phyloP scores from a whole-genome alignment of 495 filamentous ascomycete genomes.

The Penicillium chermesinum region DNA sequence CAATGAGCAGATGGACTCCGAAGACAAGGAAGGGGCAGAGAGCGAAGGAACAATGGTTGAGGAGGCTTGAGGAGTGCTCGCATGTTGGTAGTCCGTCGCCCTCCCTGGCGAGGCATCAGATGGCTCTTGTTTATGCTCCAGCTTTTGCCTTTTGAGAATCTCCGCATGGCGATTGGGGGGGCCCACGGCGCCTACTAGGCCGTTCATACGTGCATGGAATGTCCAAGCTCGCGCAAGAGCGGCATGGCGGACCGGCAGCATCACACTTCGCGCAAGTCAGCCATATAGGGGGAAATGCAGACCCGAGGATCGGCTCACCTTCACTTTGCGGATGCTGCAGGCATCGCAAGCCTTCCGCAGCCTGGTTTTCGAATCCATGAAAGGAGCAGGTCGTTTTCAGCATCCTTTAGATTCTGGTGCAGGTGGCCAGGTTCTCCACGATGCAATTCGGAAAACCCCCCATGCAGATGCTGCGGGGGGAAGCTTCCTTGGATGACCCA shows the following conservation, averaged over 20 bases:
- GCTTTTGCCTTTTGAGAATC: slow-evolving; percentile 64
- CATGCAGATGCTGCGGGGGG: slow-evolving; percentile 12
- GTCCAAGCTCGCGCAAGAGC: slow-evolving; percentile 68
- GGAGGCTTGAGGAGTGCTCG: slow-evolving; percentile 19
- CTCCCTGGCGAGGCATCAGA: slow-evolving; percentile 23
- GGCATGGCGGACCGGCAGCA: slow-evolving; percentile 71
- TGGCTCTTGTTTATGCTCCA: slow-evolving; percentile 33
- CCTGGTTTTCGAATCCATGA: slow-evolving; percentile 45
- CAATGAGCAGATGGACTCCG: slow-evolving; percentile 71
- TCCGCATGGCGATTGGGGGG: slow-evolving; percentile 83
- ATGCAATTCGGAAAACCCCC: slow-evolving; percentile 3
- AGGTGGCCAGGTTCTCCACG: background rate
- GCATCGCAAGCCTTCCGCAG: slow-evolving; percentile 79
- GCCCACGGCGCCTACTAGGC: slow-evolving; percentile 73
- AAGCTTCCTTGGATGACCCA: slow-evolving; percentile 15
- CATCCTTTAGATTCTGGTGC: slow-evolving; percentile 22
- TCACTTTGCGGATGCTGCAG: slow-evolving; percentile 81
- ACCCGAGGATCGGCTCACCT: slow-evolving; percentile 49
- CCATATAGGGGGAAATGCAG: slow-evolving; percentile 3
- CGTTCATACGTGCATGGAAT: slow-evolving; percentile 81
- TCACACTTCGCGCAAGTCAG: slow-evolving; percentile 58
- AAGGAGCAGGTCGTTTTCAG: slow-evolving; percentile 15
- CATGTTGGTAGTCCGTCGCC: slow-evolving; percentile 19
- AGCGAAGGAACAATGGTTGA: slow-evolving; percentile 8
- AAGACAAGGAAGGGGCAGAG: slow-evolving; percentile 36